Conservation (phyloP, 345 rosid species). For the Eucalyptus tenuipes region DNA sequence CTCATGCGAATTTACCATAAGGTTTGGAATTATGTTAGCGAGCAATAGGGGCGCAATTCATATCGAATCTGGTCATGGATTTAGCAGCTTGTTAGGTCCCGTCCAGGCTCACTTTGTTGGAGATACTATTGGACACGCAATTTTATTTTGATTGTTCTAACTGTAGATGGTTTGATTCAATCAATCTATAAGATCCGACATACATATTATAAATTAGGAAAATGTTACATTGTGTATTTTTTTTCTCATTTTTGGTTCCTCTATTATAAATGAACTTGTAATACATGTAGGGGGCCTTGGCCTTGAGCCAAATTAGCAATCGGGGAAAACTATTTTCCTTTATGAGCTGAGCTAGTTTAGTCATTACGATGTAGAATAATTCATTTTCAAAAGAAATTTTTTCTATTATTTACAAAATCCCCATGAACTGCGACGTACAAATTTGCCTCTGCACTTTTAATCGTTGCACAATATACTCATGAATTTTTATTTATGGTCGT, state of each 20-base stretch:
- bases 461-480: background rate
- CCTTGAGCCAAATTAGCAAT: background rate
- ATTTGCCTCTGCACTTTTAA: background rate
- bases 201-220: too few species aligned
- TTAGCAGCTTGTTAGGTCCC: background rate
- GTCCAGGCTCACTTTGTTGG: background rate
- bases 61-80: background rate
- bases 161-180: rapidly evolving
- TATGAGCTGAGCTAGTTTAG: background rate
- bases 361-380: background rate
- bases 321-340: background rate
- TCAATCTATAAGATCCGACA: rapidly evolving
- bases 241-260: too few species aligned
- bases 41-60: background rate
- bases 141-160: too few species aligned
- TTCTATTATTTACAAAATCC: background rate
- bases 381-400: background rate
- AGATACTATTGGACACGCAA: too few species aligned
- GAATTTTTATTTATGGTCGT: too few species aligned
- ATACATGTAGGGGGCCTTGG: background rate
- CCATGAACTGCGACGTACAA: background rate
- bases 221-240: too few species aligned
- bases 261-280: too few species aligned
- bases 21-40: background rate
- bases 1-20: background rate